Conservation (phyloP, 2,329 filamentous ascomycete species). For the Rosellinia necatrix region DNA sequence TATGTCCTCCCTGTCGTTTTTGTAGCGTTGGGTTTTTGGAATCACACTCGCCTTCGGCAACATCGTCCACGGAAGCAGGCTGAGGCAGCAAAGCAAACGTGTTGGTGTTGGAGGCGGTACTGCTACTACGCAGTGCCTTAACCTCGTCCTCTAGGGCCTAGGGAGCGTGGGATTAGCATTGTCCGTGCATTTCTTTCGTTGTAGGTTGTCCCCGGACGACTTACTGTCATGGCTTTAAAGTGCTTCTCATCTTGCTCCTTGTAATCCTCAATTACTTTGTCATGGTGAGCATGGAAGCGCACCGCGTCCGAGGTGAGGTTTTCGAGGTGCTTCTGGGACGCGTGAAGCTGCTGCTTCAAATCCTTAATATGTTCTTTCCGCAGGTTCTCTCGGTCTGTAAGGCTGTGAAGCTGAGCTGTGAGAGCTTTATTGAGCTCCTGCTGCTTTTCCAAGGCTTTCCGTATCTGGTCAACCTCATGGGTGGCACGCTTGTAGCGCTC, state of each 20-base stretch:
- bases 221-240: conserved; percentile 33
- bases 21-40: conserved; percentile 4
- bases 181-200: background rate
- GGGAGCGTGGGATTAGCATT: conserved; percentile 10
- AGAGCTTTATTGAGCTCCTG: conserved; percentile 4
- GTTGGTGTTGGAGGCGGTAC: background rate
- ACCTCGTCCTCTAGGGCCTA: conserved; percentile 32
- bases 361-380: conserved; percentile 27
- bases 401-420: conserved; percentile 1
- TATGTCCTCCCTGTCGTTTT: background rate
- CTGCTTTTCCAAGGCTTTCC: conserved; percentile 6
- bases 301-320: conserved; percentile 16
- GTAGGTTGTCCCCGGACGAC: conserved; percentile 5
- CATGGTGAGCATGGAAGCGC: conserved; percentile 32
- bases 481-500: conserved; percentile 21
- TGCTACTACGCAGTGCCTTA: conserved; percentile 15
- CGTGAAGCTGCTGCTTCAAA: conserved; percentile 16
- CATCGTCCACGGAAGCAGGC: conserved; percentile 18
- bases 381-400: conserved; percentile 23
- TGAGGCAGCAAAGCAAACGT: background rate
- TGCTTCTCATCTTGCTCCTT: conserved; percentile 33
- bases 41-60: background rate
- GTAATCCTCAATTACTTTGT: conserved; percentile 24
- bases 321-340: conserved; percentile 18
- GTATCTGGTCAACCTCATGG: conserved; percentile 7